These are phyloP conservation scores for Mycena kentingensis DNA, from an alignment of 768 basidiomycete species.

Conservation along the genomic window DNA sequence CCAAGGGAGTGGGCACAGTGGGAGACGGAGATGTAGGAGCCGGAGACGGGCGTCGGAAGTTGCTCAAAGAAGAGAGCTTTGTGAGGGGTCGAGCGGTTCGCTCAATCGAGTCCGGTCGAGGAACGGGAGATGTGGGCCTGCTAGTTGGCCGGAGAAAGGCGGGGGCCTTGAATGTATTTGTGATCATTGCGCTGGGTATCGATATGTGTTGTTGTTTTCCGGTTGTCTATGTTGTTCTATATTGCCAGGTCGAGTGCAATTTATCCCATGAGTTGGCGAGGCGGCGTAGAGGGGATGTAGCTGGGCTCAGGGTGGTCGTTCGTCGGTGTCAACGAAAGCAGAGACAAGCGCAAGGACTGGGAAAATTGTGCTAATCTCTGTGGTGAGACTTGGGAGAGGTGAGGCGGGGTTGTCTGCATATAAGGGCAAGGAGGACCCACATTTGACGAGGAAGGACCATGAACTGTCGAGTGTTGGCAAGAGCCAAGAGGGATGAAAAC, in stretches of 20 bases:
- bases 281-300: slow-evolving; percentile 10
- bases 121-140: slow-evolving; percentile 62
- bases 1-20: slow-evolving; percentile 45
- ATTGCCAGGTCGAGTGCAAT: slow-evolving; percentile 35
- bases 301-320: slow-evolving; percentile 72
- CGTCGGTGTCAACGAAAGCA: slow-evolving; percentile 67
- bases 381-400: slow-evolving; percentile 42
- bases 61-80: slow-evolving; percentile 56
- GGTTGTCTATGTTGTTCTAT: slow-evolving; percentile 35
- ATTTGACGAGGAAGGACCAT: neutral
- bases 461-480: neutral
- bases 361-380: slow-evolving; percentile 54
- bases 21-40: slow-evolving; percentile 39
- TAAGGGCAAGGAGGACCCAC: neutral
- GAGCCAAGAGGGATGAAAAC: neutral
- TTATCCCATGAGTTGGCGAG: slow-evolving; percentile 55
- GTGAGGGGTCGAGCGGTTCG: slow-evolving; percentile 53
- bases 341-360: slow-evolving; percentile 63
- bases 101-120: slow-evolving; percentile 48
- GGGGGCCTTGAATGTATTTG: slow-evolving; percentile 67
- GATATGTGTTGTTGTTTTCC: slow-evolving; percentile 24
- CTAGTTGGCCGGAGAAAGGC: slow-evolving; percentile 66
- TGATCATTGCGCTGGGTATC: slow-evolving; percentile 46
- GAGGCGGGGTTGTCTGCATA: neutral
- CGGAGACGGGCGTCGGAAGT: slow-evolving; percentile 59